A percentile compares a stretch with the other conserved stretches of the same genome.
Conservation (phyloP, 2,329 filamentous ascomycete species). For the Alternaria sp. region DNA sequence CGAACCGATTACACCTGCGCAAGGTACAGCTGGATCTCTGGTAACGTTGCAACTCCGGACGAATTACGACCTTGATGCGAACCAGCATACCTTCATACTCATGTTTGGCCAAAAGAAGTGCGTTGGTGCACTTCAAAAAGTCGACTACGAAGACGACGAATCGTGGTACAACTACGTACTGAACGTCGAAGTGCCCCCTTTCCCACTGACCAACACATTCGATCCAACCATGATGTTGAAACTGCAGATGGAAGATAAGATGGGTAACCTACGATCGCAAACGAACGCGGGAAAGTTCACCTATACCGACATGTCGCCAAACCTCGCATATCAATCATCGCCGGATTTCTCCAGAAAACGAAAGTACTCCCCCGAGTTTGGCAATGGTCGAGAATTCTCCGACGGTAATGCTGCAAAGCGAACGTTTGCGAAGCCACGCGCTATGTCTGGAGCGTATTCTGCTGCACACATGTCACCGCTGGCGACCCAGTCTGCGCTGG, state of each 20-base stretch:
- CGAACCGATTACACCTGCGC: slow-evolving; percentile 69
- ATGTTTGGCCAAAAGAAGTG: slow-evolving; percentile 83
- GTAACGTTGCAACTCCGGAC: slow-evolving; percentile 78
- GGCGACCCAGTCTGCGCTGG: slow-evolving; percentile 49
- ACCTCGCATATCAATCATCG: slow-evolving; percentile 43
- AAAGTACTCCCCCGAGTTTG: slow-evolving; percentile 44
- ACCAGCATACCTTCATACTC: slow-evolving; percentile 67
- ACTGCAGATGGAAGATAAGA: slow-evolving; percentile 67
- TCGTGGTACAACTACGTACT: slow-evolving; percentile 75
- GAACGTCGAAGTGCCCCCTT: slow-evolving; percentile 74
- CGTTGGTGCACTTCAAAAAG: slow-evolving; percentile 70
- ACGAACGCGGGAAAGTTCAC: slow-evolving; percentile 69
- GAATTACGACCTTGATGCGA: slow-evolving; percentile 74
- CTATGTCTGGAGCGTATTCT: slow-evolving; percentile 44
- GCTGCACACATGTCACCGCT: slow-evolving; percentile 49
- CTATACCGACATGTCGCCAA: slow-evolving; percentile 61
- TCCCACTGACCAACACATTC: slow-evolving; percentile 64
- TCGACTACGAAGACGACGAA: slow-evolving; percentile 66
- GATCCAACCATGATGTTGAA: slow-evolving; percentile 67
- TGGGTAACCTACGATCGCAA: slow-evolving; percentile 60
- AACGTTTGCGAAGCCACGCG: slow-evolving; percentile 46
- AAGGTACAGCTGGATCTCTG: slow-evolving; percentile 74
- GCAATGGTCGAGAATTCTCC: slow-evolving; percentile 38
- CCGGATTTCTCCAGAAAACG: slow-evolving; percentile 43
- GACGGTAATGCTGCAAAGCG: slow-evolving; percentile 49